phyloP scores from a whole-genome alignment of 202 grass and related monocot genomes.

The Brachypodium distachyon region DNA sequence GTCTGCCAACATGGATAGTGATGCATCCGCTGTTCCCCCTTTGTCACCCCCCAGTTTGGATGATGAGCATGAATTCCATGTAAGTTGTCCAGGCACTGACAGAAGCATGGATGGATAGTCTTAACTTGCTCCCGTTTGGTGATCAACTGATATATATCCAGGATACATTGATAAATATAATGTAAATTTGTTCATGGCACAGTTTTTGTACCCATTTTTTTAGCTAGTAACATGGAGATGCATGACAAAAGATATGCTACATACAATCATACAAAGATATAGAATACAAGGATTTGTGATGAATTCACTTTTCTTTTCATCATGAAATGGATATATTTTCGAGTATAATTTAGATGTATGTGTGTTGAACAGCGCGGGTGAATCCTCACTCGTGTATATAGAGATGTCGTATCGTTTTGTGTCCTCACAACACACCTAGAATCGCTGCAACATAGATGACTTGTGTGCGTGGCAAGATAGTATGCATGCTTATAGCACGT shows the following conservation, averaged over 20 bases:
- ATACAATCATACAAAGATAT: no score
- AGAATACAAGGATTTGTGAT: no score
- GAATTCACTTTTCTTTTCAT: no score
- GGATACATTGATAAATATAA: background rate
- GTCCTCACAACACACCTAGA: no score
- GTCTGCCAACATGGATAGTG: background rate
- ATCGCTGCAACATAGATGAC: no score
- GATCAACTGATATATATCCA: background rate
- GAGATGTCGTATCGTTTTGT: no score
- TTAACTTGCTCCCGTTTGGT: background rate
- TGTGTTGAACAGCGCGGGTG: no score
- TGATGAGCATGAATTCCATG: background rate
- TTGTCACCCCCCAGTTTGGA: conserved; percentile 52
- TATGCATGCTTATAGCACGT: no score
- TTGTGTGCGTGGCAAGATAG: no score
- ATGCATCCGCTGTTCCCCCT: conserved; percentile 45
- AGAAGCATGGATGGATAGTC: background rate
- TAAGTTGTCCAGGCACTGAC: background rate
- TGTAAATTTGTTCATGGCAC: background rate
- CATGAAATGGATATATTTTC: no score
- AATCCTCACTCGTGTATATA: no score
- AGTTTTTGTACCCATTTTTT: background rate
- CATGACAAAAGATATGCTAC: background rate
- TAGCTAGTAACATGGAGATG: background rate
- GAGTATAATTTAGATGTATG: no score